These are phyloP conservation scores for Kazachstania martiniae DNA, from an alignment of 805 yeast genomes.

Conservation along the genomic window DNA sequence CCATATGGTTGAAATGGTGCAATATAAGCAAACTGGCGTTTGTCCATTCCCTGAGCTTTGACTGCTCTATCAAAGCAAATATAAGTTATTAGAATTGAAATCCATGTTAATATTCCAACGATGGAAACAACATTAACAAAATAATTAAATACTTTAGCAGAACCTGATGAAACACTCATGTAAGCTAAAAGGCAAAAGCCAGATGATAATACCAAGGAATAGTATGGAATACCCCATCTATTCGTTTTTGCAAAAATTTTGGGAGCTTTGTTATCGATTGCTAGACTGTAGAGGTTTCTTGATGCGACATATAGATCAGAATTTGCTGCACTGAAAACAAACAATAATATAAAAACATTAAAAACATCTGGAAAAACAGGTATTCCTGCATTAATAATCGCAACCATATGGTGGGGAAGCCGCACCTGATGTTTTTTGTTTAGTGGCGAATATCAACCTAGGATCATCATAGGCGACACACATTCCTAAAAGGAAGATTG, in stretches of 20 bases:
- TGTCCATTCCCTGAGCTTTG: slow-evolving; percentile 33
- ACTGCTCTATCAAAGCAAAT: slow-evolving; percentile 50
- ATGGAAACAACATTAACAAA: slow-evolving; percentile 55
- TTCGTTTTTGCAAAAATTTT: slow-evolving; percentile 50
- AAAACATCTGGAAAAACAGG: slow-evolving; percentile 60
- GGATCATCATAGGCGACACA: slow-evolving; percentile 53
- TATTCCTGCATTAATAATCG: slow-evolving; percentile 54
- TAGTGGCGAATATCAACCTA: slow-evolving; percentile 38
- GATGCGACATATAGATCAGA: slow-evolving; percentile 71
- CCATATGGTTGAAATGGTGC: slow-evolving; percentile 66
- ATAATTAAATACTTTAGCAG: slow-evolving; percentile 42
- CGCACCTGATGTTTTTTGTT: slow-evolving; percentile 44
- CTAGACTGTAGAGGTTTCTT: slow-evolving; percentile 60
- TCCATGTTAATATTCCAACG: slow-evolving; percentile 51
- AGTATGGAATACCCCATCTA: slow-evolving; percentile 58
- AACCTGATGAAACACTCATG: slow-evolving; percentile 40
- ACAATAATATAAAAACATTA: slow-evolving; percentile 66
- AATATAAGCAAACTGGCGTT: slow-evolving; percentile 40
- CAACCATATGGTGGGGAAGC: slow-evolving; percentile 78
- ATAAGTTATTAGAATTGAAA: slow-evolving; percentile 42
- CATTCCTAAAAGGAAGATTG: slow-evolving; percentile 57
- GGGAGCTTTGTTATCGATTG: slow-evolving; percentile 70
- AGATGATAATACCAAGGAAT: slow-evolving; percentile 37
- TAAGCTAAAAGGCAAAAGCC: slow-evolving; percentile 44
- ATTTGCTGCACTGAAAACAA: slow-evolving; percentile 74